These are phyloP conservation scores for Teratosphaeria zuluensis DNA, from an alignment of 2,329 filamentous ascomycete species.

Conservation along the genomic window DNA sequence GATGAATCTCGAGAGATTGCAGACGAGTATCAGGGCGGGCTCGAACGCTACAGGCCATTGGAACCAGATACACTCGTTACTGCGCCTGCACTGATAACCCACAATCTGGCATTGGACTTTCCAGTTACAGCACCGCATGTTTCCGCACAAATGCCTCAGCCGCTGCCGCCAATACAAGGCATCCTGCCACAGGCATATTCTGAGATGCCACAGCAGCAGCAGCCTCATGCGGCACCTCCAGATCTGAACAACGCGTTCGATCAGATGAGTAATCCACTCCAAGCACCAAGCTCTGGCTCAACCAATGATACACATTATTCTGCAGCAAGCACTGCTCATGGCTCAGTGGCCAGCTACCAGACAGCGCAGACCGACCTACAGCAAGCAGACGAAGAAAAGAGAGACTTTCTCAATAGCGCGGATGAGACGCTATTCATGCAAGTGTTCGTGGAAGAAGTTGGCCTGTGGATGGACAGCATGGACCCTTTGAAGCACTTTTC, in stretches of 20 bases:
- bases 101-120: slow-evolving; percentile 19
- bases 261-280: slow-evolving; percentile 19
- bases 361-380: slow-evolving; percentile 25
- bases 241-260: slow-evolving; percentile 32
- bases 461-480: slow-evolving; percentile 88
- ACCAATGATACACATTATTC: slow-evolving; percentile 16
- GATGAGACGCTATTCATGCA: slow-evolving; percentile 87
- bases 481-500: slow-evolving; percentile 79
- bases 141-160: slow-evolving; percentile 33
- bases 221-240: slow-evolving; percentile 2
- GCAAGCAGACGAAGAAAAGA: slow-evolving; percentile 33
- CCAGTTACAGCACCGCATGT: slow-evolving; percentile 21
- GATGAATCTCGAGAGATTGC: slow-evolving; percentile 88
- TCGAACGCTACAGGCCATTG: slow-evolving; percentile 54
- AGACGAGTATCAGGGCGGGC: slow-evolving; percentile 76
- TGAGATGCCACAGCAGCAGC: slow-evolving; percentile 22
- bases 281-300: slow-evolving; percentile 12
- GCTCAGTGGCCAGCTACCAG: slow-evolving; percentile 26
- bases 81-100: slow-evolving; percentile 2
- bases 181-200: slow-evolving; percentile 39
- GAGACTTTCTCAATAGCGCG: slow-evolving; percentile 59
- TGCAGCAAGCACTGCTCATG: slow-evolving; percentile 14
- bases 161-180: slow-evolving; percentile 43
- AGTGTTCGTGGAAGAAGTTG: slow-evolving; percentile 82
- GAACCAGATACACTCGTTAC: slow-evolving; percentile 7